Percentiles rank a stretch among this genome's conserved stretches.
phyloP scores from a whole-genome alignment of 768 basidiomycete genomes.

The Hypholoma sublateritium region DNA sequence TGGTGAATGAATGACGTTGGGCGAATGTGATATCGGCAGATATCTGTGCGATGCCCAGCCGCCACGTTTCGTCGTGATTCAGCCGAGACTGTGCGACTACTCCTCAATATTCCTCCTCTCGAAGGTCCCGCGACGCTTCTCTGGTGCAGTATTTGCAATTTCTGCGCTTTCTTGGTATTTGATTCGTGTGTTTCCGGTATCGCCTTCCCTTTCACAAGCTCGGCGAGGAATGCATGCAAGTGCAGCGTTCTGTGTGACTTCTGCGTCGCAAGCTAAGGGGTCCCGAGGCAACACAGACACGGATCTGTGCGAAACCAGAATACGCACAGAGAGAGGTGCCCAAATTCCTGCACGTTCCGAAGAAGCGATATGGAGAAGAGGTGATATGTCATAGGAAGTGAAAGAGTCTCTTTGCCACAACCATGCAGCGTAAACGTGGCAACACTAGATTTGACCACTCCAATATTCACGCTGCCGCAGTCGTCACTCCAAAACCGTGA shows the following conservation, averaged over 20 bases:
- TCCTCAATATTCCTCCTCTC: constrained; percentile 34
- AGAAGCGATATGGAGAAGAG: constrained; percentile 41
- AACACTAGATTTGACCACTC: constrained; percentile 9
- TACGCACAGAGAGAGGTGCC: constrained; percentile 18
- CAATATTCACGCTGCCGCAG: constrained; percentile 3
- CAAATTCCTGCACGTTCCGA: constrained; percentile 46
- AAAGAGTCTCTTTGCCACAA: constrained; percentile 18
- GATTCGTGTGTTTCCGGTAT: constrained; percentile 48
- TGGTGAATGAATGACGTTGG: constrained; percentile 24
- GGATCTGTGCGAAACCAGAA: constrained; percentile 41
- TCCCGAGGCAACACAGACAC: constrained; percentile 53
- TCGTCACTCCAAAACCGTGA: constrained; percentile 16
- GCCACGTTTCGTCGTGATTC: constrained; percentile 7
- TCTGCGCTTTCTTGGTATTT: constrained; percentile 16
- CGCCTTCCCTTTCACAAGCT: constrained; percentile 39
- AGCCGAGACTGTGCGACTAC: constrained; percentile 34
- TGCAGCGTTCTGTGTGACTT: constrained; percentile 26
- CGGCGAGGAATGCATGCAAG: constrained; percentile 13
- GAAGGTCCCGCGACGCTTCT: constrained; percentile 49
- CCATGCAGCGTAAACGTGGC: constrained; percentile 15
- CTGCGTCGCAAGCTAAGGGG: constrained; percentile 28
- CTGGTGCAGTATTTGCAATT: constrained; percentile 35
- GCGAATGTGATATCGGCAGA: constrained; percentile 17
- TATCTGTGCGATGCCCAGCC: constrained; percentile 24
- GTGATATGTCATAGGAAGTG: constrained; percentile 40